These are phyloP conservation scores for Arxiozyma telluris DNA, from an alignment of 1,139 yeast genomes.

Conservation along the genomic window DNA sequence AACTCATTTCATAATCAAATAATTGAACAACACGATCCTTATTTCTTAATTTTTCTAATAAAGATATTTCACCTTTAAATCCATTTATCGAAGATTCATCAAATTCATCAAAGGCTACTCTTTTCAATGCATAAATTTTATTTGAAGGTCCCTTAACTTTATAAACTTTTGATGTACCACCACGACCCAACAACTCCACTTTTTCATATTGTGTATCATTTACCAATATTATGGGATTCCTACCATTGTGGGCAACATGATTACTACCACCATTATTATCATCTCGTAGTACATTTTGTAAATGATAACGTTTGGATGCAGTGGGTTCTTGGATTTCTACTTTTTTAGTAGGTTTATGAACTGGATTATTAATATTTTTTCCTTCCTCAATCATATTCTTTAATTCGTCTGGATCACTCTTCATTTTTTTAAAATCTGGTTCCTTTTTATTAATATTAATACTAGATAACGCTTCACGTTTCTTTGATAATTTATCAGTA, in stretches of 20 bases:
- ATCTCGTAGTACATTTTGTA: not conserved
- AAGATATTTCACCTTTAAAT: conserved; percentile 83
- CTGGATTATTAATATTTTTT: not conserved
- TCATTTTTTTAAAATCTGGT: conserved; percentile 7
- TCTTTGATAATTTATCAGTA: conserved; percentile 2
- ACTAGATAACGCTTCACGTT: conserved; percentile 25
- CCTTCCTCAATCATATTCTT: not conserved
- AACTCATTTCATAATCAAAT: conserved; percentile 62
- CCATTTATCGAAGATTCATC: conserved; percentile 67
- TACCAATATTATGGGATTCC: conserved; percentile 30
- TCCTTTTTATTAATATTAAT: conserved; percentile 23
- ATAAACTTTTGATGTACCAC: conserved; percentile 91
- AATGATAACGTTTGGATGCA: conserved; percentile 4
- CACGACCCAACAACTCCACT: conserved; percentile 75
- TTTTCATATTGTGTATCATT: conserved; percentile 65
- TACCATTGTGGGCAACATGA: not conserved
- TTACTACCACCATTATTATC: not conserved
- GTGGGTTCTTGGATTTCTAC: conserved; percentile 26
- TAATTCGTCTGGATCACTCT: conserved; percentile 5
- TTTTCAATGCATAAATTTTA: conserved; percentile 68
- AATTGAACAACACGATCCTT: conserved; percentile 71
- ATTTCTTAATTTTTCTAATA: conserved; percentile 50
- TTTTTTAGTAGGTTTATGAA: conserved; percentile 2
- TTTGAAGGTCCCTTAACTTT: conserved; percentile 56
- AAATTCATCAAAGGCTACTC: conserved; percentile 72